phyloP scores from a whole-genome alignment of 768 basidiomycete species.

The Tricholoma bakamatsutake region DNA sequence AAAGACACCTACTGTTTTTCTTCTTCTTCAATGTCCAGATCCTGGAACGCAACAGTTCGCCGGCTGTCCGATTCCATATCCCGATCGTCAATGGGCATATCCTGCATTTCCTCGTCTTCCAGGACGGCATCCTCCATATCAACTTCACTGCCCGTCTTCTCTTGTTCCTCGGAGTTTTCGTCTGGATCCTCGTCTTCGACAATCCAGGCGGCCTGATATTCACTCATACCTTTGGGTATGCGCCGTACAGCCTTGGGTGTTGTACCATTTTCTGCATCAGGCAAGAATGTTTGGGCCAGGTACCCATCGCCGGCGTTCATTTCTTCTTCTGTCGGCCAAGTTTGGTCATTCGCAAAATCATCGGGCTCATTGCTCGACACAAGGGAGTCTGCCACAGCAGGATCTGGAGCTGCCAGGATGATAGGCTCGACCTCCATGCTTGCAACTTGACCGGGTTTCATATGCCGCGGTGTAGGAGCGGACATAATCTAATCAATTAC shows the following conservation, averaged over 20 bases:
- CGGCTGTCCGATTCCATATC: conserved; percentile 51
- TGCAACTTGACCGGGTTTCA: conserved; percentile 26
- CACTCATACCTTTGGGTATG: conserved; percentile 92
- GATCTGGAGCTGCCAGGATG: conserved; percentile 58
- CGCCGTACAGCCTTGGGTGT: conserved; percentile 77
- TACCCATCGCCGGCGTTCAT: conserved; percentile 44
- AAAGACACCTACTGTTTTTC: conserved; percentile 63
- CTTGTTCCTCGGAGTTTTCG: conserved; percentile 44
- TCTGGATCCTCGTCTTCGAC: conserved; percentile 68
- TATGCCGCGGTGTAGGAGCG: conserved; percentile 40
- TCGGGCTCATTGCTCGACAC: conserved; percentile 86
- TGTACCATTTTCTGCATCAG: conserved; percentile 64
- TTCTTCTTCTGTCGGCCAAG: conserved; percentile 98
- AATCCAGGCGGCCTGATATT: conserved; percentile 97
- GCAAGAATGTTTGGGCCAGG: conserved; percentile 33
- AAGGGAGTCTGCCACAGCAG: conserved; percentile 73
- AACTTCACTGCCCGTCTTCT: conserved; percentile 32
- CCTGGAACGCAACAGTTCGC: conserved; percentile 58
- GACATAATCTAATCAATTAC: conserved; percentile 56
- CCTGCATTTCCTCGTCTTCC: conserved; percentile 62
- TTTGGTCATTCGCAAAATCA: conserved; percentile 90
- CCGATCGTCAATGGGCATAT: conserved; percentile 50
- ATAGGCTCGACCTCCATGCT: conserved; percentile 67
- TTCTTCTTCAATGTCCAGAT: conserved; percentile 81
- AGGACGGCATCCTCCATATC: conserved; percentile 38